Percentiles rank a stretch among this genome's conserved stretches.
phyloP scores from a whole-genome alignment of 805 yeast genomes.

The Lachancea thermotolerans region DNA sequence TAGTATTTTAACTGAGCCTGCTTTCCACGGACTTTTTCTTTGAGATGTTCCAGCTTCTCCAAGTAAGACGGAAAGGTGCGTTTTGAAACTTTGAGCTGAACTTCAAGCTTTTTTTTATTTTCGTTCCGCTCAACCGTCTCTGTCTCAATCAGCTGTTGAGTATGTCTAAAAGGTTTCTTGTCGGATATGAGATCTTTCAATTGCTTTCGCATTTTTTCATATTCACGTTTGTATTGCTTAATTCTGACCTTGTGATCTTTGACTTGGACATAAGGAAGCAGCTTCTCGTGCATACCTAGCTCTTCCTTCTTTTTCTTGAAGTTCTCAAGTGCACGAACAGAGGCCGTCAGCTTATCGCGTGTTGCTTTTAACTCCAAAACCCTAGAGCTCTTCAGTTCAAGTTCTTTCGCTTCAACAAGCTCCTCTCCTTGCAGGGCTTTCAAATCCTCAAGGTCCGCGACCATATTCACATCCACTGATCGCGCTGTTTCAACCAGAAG shows the following conservation, averaged over 20 bases:
- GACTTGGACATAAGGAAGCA: conserved; percentile 44
- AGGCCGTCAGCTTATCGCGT: conserved; percentile 38
- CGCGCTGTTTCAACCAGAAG: conserved; percentile 72
- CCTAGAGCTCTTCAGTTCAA: conserved; percentile 25
- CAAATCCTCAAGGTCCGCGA: conserved; percentile 50
- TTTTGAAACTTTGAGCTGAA: conserved; percentile 8
- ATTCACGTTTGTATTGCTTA: conserved; percentile 22
- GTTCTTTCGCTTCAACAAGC: conserved; percentile 34
- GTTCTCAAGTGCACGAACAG: conserved; percentile 42
- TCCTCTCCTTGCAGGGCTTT: conserved; percentile 43
- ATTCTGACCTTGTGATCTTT: conserved; percentile 34
- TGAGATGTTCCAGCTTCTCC: conserved; percentile 13
- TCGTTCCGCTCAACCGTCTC: conserved; percentile 29
- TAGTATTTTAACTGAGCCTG: conserved; percentile 18
- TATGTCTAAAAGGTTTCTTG: conserved; percentile 22
- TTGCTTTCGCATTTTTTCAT: conserved; percentile 25
- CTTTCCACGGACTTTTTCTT: conserved; percentile 14
- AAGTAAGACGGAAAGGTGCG: conserved; percentile 3
- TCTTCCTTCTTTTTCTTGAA: conserved; percentile 42
- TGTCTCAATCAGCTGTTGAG: conserved; percentile 21
- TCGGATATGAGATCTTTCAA: conserved; percentile 20
- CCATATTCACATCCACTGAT: conserved; percentile 61
- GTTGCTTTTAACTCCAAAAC: conserved; percentile 32
- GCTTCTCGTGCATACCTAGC: conserved; percentile 40
- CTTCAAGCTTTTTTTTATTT: conserved; percentile 21